Conservation (phyloP, 495 filamentous ascomycete species). For the Penicillium ochrochloron region DNA sequence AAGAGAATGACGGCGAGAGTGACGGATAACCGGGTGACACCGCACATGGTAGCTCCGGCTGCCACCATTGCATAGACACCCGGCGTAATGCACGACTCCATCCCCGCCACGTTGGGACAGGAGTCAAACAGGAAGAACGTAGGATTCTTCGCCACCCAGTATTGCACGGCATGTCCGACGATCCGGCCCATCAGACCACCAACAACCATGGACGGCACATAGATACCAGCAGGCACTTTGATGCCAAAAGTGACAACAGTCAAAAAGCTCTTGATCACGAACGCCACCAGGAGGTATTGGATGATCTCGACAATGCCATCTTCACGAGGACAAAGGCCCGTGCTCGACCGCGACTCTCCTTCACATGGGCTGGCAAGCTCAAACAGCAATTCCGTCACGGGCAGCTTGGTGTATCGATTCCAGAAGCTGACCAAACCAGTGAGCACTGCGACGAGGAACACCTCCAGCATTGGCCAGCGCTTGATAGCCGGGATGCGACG, state of each 20-base stretch:
- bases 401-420: constrained; percentile 87
- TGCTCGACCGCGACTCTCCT: constrained; percentile 56
- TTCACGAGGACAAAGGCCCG: constrained; percentile 77
- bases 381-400: constrained; percentile 87
- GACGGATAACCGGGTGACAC: constrained; percentile 91
- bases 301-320: constrained; percentile 77
- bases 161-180: constrained; percentile 86
- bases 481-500: constrained; percentile 81
- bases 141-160: constrained; percentile 74
- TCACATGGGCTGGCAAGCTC: constrained; percentile 90
- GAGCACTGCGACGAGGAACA: constrained; percentile 81
- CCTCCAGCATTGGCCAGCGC: constrained; percentile 81
- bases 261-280: constrained; percentile 86
- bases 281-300: constrained; percentile 70
- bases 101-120: constrained; percentile 69
- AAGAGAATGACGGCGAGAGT: constrained; percentile 95
- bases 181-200: constrained; percentile 91
- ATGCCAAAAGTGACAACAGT: constrained; percentile 91
- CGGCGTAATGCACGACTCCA: constrained; percentile 87
- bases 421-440: constrained; percentile 89
- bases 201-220: constrained; percentile 98
- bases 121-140: constrained; percentile 70
- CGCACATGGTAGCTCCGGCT: constrained; percentile 96
- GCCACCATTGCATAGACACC: constrained; percentile 96
- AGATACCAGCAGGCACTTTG: constrained; percentile 95